Evolutionary conservation across 1,284 basidiomycete genomes (phyloP), one percentile per base, ranked within the genome.

Genomic region (Taiwanofungus camphoratus): DNA sequence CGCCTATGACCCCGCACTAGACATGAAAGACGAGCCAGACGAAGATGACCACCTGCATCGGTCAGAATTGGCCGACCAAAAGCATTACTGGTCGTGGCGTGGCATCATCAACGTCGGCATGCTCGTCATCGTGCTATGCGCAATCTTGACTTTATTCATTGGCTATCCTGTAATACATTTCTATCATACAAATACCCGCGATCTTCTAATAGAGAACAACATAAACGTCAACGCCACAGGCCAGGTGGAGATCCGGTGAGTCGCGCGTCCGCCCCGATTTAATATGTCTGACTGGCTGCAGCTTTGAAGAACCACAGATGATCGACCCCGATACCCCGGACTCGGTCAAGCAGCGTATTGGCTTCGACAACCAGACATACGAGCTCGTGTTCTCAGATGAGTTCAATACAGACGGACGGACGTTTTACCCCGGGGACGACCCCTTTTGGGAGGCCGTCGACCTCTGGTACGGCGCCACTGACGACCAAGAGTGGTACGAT

Each of bases 331-430:
- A 77, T 12, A 92, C 88, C 1, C 87, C 87, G 0, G 51, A 66
- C 1, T 50, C 53, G 0, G 82, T 74, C 3, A 71, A 71, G 50
- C 70, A 74, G 0, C 72, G 83, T 22, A 79, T 65, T 1, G 86
- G 86, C 0, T 82, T 71, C 49, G 86, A 89, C 54, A 79, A 79
- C 2, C 48, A 75, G 19, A 56, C 70, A 4, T 89, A 86, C 61
- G 70, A 70, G 36, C 68, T 84, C 38, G 77, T 84, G 5, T 90
- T 91, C 57, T 87, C 79, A 0, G 91, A 95, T 67, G 91, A 94
- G 64, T 93, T 93, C 63, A 77, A 90, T 35, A 55, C 49, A 3
- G 76, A 79, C n/a, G 86, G 84, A 31, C 70, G 86, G 41, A 74
- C 81, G 2, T 87, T 86, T 59, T 80, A 75, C 54, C 74, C 77